Evolutionary conservation across 192 early-diverging fungal genomes (phyloP), one percentile per base, ranked within the genome.

Genomic region (Podila horticola): DNA sequence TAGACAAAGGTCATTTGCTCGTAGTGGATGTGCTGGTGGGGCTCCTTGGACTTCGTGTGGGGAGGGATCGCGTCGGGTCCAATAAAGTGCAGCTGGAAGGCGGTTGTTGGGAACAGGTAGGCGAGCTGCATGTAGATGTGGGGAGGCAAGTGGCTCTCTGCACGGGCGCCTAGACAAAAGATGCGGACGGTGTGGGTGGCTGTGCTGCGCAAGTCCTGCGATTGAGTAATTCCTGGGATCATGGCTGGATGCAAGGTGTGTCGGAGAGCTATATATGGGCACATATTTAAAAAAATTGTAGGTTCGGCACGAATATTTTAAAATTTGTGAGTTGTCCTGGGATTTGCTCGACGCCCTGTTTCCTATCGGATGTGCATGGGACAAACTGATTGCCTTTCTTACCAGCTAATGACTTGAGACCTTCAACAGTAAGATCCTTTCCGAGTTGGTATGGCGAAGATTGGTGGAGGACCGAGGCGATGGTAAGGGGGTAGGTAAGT

Each of bases 11-110:
- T 87, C 71, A 95, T 76, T 31, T 89, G 89, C 62, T 90, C 89
- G 52, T 91, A 88, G 62, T 67, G 85, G 45, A 74, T 62, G 36
- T 69, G 74, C 57, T 71, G 75, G 31, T 74, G 71, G 19, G 72
- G 59, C 26, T 74, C 75, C 66, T 69, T 76, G 17, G 67, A 76
- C 57, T 69, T 77, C 2, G 71, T 77, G 58, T 77, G 70, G 2
- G 86, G 82, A 51, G 86, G 85, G 33, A 92, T 88, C 52, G 89
- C 85, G 83, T 95, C 91, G 10, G 94, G 94, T 26, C 94, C 94
- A 49, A 95, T 84, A 85, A 95, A 95, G 71, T 92, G 89, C n/a
- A 95, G 84, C 75, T 93, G 90, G 83, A 95, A 89, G 24, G 92
- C 86, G 29, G 90, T 90, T 52, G 84, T 83, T 10, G 93, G 92